phyloP scores from a whole-genome alignment of 2,329 filamentous ascomycete species.

The Fusarium redolens region DNA sequence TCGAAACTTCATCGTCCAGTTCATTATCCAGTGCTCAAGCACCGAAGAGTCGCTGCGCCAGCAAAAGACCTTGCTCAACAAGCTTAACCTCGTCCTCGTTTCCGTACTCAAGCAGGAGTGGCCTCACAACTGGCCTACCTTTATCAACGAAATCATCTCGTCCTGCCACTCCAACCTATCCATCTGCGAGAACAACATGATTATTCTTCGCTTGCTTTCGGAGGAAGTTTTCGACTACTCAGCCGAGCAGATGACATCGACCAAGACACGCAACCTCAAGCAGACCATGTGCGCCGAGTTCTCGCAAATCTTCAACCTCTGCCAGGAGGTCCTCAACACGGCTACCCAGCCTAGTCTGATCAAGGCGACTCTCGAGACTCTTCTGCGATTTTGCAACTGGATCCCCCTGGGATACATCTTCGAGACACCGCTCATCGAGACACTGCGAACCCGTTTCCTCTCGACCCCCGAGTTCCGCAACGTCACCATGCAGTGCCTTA shows the following conservation, averaged over 20 bases:
- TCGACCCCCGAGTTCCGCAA: constrained; percentile 96
- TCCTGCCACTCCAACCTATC: constrained; percentile 95
- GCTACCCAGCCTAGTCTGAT: constrained; percentile 89
- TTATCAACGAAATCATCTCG: constrained; percentile 99
- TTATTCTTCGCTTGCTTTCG: constrained; percentile 91
- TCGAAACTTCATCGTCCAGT: constrained; percentile 98
- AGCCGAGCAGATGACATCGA: constrained; percentile 98
- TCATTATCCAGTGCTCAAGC: constrained; percentile 93
- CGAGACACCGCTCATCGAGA: constrained; percentile 96
- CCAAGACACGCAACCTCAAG: constrained; percentile 96
- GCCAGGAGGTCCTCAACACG: constrained; percentile 92
- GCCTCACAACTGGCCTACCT: constrained; percentile 99
- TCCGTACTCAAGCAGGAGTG: constrained; percentile 99
- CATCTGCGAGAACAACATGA: constrained; percentile 99
- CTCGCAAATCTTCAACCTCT: constrained; percentile 97
- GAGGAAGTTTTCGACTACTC: constrained; percentile 99
- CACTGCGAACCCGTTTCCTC: constrained; percentile 89
- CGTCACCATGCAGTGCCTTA: constrained; percentile 94
- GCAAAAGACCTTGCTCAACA: constrained; percentile 93
- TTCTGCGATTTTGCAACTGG: constrained; percentile 98
- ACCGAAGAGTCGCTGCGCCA: constrained; percentile 87
- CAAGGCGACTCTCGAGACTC: constrained; percentile 95
- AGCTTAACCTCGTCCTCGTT: constrained; percentile 96
- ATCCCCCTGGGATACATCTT: constrained; percentile 99
- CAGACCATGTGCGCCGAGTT: constrained; percentile 99